Percentiles rank a stretch among this genome's conserved stretches.
These are phyloP conservation scores for Hordeum pubiflorum DNA, from an alignment of 202 grass and related monocot species.

Conservation along the genomic window DNA sequence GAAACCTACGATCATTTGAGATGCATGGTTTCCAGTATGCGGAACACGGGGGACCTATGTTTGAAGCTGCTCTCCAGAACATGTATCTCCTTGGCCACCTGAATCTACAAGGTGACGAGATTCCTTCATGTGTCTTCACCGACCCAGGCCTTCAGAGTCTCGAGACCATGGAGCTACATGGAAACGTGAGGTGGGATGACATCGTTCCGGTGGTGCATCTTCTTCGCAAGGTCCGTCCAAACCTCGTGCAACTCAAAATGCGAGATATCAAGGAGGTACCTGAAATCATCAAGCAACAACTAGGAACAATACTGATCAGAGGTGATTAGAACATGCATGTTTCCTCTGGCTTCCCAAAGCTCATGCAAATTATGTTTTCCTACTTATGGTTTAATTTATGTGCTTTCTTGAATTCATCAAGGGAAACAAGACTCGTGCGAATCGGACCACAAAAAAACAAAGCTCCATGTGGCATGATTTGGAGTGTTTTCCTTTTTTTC, in stretches of 20 bases:
- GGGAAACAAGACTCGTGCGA: too few relatives aligned
- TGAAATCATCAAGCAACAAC: not conserved
- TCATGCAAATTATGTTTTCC: too few relatives aligned
- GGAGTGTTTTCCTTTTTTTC: not conserved
- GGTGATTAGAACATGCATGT: not conserved
- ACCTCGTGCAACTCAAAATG: not conserved
- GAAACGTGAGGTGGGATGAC: not conserved
- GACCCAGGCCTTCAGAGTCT: not conserved
- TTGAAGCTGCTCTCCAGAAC: not conserved
- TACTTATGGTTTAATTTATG: too few relatives aligned
- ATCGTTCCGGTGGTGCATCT: not conserved
- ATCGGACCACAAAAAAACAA: not conserved
- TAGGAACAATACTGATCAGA: not conserved
- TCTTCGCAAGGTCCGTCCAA: not conserved
- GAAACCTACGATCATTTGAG: slow-evolving; percentile 18
- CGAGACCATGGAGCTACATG: not conserved
- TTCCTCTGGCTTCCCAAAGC: too few relatives aligned
- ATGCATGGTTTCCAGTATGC: not conserved
- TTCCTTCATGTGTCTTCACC: slow-evolving; percentile 24
- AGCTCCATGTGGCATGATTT: not conserved
- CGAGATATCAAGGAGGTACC: not conserved
- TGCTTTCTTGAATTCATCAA: too few relatives aligned
- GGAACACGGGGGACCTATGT: not conserved
- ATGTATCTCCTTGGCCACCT: slow-evolving; percentile 17
- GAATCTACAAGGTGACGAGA: not conserved